A percentile compares a stretch with the other conserved stretches of the same genome.
phyloP scores from a whole-genome alignment of 805 yeast species.

The Myxozyma sirexii region DNA sequence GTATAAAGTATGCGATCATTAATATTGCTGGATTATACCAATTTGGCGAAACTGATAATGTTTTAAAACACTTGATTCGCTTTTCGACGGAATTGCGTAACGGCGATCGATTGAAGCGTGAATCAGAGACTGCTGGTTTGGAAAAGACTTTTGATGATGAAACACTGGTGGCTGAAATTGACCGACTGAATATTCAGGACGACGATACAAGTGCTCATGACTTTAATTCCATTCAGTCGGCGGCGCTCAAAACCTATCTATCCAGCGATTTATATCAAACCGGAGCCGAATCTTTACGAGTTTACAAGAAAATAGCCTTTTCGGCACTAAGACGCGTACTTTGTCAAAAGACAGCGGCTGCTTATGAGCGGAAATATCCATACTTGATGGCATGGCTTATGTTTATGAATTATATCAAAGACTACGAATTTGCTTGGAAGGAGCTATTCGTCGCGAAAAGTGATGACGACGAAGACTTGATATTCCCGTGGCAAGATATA shows the following conservation, averaged over 20 bases:
- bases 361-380: too few relatives aligned
- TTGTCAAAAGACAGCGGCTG: slow-evolving; percentile 23
- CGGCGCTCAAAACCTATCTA: slow-evolving; percentile 3
- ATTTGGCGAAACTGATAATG: slow-evolving; percentile 11
- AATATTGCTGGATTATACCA: slow-evolving; percentile 27
- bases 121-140: too few relatives aligned
- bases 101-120: too few relatives aligned
- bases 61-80: slow-evolving; percentile 6
- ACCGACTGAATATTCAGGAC: not conserved
- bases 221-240: too few relatives aligned
- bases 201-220: too few relatives aligned
- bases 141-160: not conserved
- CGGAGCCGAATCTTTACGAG: slow-evolving; percentile 4
- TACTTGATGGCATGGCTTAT: slow-evolving; percentile 32
- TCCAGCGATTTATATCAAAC: slow-evolving; percentile 10
- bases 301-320: slow-evolving; percentile 17
- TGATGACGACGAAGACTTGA: not conserved
- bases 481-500: slow-evolving; percentile 31
- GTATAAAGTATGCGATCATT: slow-evolving; percentile 23
- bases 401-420: slow-evolving; percentile 23
- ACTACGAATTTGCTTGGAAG: slow-evolving; percentile 6
- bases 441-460: slow-evolving; percentile 6
- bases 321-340: slow-evolving; percentile 22
- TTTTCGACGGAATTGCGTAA: not conserved
- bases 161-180: not conserved